Evolutionary conservation across 345 rosid genomes (phyloP).

Genomic region (Crucihimalaya himalaica): DNA sequence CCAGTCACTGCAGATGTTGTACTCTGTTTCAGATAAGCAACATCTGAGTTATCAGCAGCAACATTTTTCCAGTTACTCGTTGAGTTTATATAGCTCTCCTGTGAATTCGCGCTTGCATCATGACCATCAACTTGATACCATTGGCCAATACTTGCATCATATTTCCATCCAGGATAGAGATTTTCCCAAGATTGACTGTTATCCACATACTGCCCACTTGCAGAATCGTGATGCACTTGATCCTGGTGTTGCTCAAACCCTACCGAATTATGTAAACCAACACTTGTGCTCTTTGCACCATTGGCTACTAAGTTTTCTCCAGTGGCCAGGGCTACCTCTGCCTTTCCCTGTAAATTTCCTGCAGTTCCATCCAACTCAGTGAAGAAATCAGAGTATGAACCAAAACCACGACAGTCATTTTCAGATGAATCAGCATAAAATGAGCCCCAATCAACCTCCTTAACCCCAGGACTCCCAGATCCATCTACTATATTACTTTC

Average conservation of each 20-base stretch:
- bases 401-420: conserved; percentile 58
- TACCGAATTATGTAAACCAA: conserved; percentile 42
- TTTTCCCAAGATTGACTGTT: conserved; percentile 73
- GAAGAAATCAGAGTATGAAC: conserved; percentile 79
- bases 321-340: conserved; percentile 35
- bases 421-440: conserved; percentile 62
- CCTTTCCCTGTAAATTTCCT: conserved; percentile 45
- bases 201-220: conserved; percentile 52
- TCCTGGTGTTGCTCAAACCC: conserved; percentile 29
- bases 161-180: conserved; percentile 93
- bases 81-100: conserved; percentile 40
- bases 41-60: conserved; percentile 51
- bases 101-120: conserved; percentile 37
- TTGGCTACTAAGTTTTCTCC: conserved; percentile 27
- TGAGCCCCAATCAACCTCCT: conserved; percentile 89
- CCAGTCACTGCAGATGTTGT: conserved; percentile 58
- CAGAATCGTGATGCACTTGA: conserved; percentile 33
- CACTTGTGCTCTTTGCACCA: conserved; percentile 31
- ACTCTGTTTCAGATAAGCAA: conserved; percentile 61
- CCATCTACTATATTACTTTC: conserved; percentile 38
- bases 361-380: conserved; percentile 49
- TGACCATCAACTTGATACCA: conserved; percentile 77
- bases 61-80: conserved; percentile 47
- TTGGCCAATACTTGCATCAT: conserved; percentile 67
- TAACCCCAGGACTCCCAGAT: conserved; percentile 51